phyloP scores from a whole-genome alignment of 108 stramenopile species.

The Poteriospumella lacustris region DNA sequence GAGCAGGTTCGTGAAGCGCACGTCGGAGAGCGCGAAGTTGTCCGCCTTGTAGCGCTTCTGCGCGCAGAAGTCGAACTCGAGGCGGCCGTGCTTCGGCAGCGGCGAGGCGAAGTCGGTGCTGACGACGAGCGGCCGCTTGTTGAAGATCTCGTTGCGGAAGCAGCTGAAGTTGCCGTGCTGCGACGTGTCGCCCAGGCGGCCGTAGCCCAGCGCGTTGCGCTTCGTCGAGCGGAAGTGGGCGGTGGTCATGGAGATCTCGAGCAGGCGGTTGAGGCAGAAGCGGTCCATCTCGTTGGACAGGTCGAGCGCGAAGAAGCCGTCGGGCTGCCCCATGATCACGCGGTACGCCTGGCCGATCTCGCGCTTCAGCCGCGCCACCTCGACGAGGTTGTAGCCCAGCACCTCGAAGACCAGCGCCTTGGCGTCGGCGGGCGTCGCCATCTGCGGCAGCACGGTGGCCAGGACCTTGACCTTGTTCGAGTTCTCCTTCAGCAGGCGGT shows the following conservation, averaged over 20 bases:
- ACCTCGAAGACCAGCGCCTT: not conserved
- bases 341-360: slow-evolving; percentile 11
- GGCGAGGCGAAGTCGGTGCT: not conserved
- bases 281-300: not conserved
- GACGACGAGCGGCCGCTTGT: not conserved
- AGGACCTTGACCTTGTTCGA: not conserved
- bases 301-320: slow-evolving; percentile 12
- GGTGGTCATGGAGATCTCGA: not conserved
- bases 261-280: not conserved
- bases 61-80: slow-evolving; percentile 19
- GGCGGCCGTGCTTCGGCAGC: not conserved
- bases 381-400: not conserved
- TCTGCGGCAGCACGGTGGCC: slow-evolving; percentile 4
- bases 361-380: not conserved
- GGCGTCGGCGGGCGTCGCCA: not conserved
- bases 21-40: not conserved
- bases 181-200: not conserved
- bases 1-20: not conserved
- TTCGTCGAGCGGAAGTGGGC: not conserved
- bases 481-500: not conserved
- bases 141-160: slow-evolving; percentile 20
- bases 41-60: not conserved
- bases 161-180: slow-evolving; percentile 17
- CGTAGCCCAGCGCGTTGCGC: not conserved
- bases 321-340: not conserved